Base-by-base conservation (phyloP, 2,329 filamentous ascomycete genomes). In the Talaromyces sp. region DNA sequence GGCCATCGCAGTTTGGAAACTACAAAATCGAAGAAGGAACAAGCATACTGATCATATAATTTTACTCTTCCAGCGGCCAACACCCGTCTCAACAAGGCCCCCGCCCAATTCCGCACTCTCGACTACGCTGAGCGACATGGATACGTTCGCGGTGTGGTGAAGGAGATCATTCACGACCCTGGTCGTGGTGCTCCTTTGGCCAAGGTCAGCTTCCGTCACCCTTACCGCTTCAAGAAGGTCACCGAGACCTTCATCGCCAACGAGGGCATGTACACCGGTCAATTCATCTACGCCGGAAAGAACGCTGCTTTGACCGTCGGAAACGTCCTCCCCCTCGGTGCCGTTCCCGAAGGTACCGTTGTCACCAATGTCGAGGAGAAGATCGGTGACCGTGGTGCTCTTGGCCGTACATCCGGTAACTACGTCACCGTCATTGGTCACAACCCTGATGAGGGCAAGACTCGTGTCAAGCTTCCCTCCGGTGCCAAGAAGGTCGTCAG, bases 261-360 rank as follows among this genome's bases (percentile, higher is more conserved):
- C 86, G 95, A 98, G 88, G 95, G 95, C 86, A 97, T 98, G 93
- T 99, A 98, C 92, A 97, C 95, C 74, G 95, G 95, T 82, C 95
- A 99, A 85, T 99, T 99, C 89, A 93, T 99, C 90, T 99, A 99
- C 85, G 95, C 94, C 81, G 95, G 95, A 82, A 99, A 99, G 92
- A 95, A 97, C 86, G 95, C 95, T 78, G 87, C 90, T 73, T 89
- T 99, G 79, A 98, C 91, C 79, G 90, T 99, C 83, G 95, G 95
- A 83, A 99, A 99, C 88, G 85, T 99, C 80, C 92, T 99, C 70
- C 95, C 95, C 73, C 89, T 99, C 75, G 88, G 89, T 80, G 92
- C 91, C 80, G 91, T 98, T 81, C 95, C 95, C 74, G 95, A 99
- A 88, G 95, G 95, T 92, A 99, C 95, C 83, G 94, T 99, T 76